These are phyloP conservation scores for Paraurostyla sp. DNA, from an alignment of 73 alveolate species.

Conservation along the genomic window DNA sequence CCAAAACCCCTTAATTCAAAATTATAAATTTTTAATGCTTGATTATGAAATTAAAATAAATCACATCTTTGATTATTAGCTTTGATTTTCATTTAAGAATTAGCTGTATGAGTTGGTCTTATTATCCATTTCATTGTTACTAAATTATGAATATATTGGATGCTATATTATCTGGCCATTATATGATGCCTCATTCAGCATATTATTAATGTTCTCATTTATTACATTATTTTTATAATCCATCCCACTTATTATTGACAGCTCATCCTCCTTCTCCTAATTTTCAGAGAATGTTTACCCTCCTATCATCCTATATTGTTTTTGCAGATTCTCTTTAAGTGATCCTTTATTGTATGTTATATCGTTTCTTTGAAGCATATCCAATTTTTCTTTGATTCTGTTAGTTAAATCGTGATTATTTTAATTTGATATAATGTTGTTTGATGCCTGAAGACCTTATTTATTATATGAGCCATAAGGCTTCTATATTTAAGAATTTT, in stretches of 20 bases:
- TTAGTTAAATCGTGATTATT: not conserved
- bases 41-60: too few species aligned
- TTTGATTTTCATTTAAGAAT: not conserved
- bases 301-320: not conserved
- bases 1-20: too few species aligned
- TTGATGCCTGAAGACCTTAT: not conserved
- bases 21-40: not conserved
- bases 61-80: not conserved
- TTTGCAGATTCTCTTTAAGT: not conserved
- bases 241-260: slow-evolving; percentile 9
- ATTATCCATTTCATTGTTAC: too few species aligned
- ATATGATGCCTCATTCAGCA: slow-evolving; percentile 52
- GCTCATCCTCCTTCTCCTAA: not conserved
- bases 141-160: too few species aligned
- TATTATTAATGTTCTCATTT: slow-evolving; percentile 20
- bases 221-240: not conserved
- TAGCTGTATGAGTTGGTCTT: not conserved
- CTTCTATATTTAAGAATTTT: not conserved
- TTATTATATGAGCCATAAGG: not conserved
- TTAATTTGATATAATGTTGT: not conserved
- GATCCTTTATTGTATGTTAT: not conserved
- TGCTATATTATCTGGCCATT: slow-evolving; percentile 22
- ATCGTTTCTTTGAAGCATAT: slow-evolving; percentile 23
- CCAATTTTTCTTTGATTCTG: slow-evolving; percentile 31
- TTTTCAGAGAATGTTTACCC: slow-evolving; percentile 6